A percentile compares a stretch with the other conserved stretches of the same genome.
phyloP scores from a whole-genome alignment of 2,329 filamentous ascomycete species.

The Penicillium sp. region DNA sequence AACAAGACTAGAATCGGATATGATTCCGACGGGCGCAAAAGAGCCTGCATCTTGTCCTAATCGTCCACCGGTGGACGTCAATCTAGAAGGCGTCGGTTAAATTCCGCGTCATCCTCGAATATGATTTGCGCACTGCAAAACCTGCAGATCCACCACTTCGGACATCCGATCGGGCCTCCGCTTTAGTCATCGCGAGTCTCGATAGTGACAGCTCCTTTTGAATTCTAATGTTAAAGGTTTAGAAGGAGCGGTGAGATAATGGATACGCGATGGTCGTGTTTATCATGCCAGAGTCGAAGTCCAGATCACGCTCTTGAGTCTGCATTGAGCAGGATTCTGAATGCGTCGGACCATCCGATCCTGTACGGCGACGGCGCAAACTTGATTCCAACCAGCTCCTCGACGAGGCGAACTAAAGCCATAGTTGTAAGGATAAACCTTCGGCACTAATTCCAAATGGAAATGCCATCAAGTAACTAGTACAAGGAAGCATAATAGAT shows the following conservation, averaged over 20 bases:
- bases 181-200: neutral
- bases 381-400: conserved; percentile 37
- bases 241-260: neutral
- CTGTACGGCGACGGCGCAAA: conserved; percentile 19
- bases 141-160: conserved; percentile 10
- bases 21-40: conserved; percentile 14
- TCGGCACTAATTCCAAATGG: neutral
- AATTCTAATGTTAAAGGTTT: neutral
- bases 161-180: conserved; percentile 22
- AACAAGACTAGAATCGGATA: conserved; percentile 13
- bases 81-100: conserved; percentile 8
- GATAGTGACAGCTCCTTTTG: neutral
- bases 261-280: neutral
- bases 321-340: neutral
- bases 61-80: conserved; percentile 7
- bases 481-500: neutral
- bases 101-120: conserved; percentile 15
- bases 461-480: neutral
- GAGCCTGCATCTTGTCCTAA: conserved; percentile 10
- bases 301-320: neutral
- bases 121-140: conserved; percentile 8
- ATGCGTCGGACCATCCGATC: conserved; percentile 5
- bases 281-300: neutral
- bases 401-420: conserved; percentile 34
- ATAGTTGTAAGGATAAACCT: neutral